Percentiles rank a stretch among this genome's conserved stretches.
Conservation (phyloP, 2,329 filamentous ascomycete species). For the Hortaea sp. region DNA sequence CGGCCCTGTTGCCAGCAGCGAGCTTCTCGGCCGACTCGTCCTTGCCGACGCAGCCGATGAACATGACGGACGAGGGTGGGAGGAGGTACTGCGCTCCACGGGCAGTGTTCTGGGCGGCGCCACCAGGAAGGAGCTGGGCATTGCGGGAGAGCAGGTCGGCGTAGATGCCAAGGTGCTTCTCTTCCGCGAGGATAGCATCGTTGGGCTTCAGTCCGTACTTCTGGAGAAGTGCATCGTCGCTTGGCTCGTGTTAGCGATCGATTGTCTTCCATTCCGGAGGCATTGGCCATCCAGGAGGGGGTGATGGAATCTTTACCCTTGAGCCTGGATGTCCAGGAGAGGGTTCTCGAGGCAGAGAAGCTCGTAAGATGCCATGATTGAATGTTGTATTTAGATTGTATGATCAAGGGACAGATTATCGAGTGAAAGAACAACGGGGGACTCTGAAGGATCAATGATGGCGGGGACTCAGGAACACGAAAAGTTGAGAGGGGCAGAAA, state of each 20-base stretch:
- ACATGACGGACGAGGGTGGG: conserved; percentile 77
- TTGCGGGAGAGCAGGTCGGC: conserved; percentile 90
- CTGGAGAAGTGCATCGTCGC: conserved; percentile 71
- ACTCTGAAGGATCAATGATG: too few species aligned
- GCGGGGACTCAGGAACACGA: too few species aligned
- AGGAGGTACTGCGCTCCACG: conserved; percentile 94
- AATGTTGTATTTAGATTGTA: too few species aligned
- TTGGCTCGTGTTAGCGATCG: conserved; percentile 31
- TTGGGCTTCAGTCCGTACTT: conserved; percentile 94
- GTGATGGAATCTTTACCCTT: conserved; percentile 40
- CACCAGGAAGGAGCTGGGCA: conserved; percentile 89
- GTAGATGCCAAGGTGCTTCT: conserved; percentile 80
- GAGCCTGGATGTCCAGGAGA: conserved; percentile 90
- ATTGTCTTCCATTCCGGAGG: conserved; percentile 1
- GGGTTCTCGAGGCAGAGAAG: conserved; percentile 96
- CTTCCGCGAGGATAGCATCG: conserved; percentile 92
- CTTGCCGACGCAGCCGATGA: conserved; percentile 85
- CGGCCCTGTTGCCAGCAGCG: conserved; percentile 72
- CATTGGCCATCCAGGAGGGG: conserved; percentile 3
- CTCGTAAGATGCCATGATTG: conserved; percentile 45
- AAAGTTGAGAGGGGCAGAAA: too few species aligned
- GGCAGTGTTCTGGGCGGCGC: conserved; percentile 94
- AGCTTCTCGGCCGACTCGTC: conserved; percentile 93
- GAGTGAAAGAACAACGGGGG: too few species aligned
- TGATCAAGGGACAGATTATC: too few species aligned